These are phyloP conservation scores for Quercus parvula DNA, from an alignment of 306 rosid species.

Conservation along the genomic window DNA sequence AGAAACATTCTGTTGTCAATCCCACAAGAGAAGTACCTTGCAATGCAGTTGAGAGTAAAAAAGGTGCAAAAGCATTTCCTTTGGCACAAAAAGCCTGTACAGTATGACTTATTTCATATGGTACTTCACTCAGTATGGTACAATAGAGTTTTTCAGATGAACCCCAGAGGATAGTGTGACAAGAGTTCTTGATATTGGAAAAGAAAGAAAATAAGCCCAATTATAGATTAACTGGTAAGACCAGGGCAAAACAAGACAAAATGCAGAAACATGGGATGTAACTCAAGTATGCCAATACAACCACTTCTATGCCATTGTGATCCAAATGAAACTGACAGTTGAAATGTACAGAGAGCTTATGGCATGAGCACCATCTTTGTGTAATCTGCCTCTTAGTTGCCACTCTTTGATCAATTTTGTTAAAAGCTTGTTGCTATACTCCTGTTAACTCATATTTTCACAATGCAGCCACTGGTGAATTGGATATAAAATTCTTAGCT, in stretches of 20 bases:
- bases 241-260: background rate
- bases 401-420: background rate
- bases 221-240: background rate
- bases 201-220: background rate
- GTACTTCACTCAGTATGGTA: conserved; percentile 75
- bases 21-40: conserved; percentile 57
- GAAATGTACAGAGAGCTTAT: background rate
- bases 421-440: too few relatives aligned
- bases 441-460: background rate
- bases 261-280: background rate
- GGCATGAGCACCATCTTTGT: background rate
- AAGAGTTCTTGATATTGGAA: background rate
- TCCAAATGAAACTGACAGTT: background rate
- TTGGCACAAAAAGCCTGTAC: conserved; percentile 60
- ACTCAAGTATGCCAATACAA: background rate
- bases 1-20: conserved; percentile 67
- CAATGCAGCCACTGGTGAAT: background rate
- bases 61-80: conserved; percentile 63
- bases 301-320: background rate
- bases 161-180: conserved; percentile 12
- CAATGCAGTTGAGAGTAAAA: conserved; percentile 52
- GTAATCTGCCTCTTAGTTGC: background rate
- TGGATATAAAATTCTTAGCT: background rate
- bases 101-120: conserved; percentile 79
- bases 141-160: conserved; percentile 56